These are phyloP conservation scores for Diplosphaera chodatii DNA, from an alignment of 139 green algal genomes.

Conservation along the genomic window DNA sequence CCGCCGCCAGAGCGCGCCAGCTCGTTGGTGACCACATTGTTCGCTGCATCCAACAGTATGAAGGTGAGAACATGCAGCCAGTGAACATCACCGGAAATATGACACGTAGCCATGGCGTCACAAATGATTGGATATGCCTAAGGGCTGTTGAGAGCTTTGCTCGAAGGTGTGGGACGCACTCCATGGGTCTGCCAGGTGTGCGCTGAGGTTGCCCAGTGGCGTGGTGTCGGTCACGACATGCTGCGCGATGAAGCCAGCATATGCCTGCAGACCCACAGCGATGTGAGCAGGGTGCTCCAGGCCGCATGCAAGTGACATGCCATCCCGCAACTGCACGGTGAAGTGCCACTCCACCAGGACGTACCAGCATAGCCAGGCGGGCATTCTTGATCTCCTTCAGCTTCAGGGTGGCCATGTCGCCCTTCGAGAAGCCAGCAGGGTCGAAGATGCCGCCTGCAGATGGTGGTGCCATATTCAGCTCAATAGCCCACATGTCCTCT, in stretches of 20 bases:
- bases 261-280: too few species aligned
- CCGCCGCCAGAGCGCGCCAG: background rate
- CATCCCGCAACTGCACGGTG: too few species aligned
- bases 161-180: background rate
- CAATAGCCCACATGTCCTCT: background rate
- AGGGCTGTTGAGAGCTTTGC: too few species aligned
- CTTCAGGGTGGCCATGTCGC: conserved; percentile 52
- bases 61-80: too few species aligned
- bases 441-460: conserved; percentile 71
- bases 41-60: too few species aligned
- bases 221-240: conserved; percentile 44
- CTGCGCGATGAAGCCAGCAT: conserved; percentile 29
- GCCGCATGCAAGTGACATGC: too few species aligned
- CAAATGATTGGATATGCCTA: too few species aligned
- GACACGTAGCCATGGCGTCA: too few species aligned
- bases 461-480: conserved; percentile 7
- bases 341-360: too few species aligned
- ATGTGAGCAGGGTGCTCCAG: too few species aligned
- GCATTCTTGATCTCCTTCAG: conserved; percentile 23
- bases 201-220: conserved; percentile 46
- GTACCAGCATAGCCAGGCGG: conserved; percentile 54
- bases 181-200: background rate
- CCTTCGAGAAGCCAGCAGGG: conserved; percentile 38
- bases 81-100: too few species aligned
- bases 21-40: background rate